A percentile compares a stretch with the other conserved stretches of the same genome.
Evolutionary conservation across 805 yeast genomes (phyloP).

Genomic region (Ogataea nakhonphanomensis): DNA sequence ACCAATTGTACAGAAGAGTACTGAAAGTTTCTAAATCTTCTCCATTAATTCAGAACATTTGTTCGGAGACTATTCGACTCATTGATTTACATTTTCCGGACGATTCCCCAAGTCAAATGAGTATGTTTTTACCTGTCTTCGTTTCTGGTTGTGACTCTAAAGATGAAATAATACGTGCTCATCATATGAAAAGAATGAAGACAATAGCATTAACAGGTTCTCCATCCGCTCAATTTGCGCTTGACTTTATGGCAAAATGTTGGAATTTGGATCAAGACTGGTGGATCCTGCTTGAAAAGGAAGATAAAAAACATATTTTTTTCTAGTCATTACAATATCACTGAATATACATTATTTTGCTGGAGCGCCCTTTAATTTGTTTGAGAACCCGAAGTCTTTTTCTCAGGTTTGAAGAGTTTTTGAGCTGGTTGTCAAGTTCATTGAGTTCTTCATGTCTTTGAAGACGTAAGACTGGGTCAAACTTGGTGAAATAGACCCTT

Average conservation of each 20-base stretch:
- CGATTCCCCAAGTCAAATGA: constrained; percentile 49
- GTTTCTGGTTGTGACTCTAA: constrained; percentile 58
- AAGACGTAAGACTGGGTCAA: constrained; percentile 72
- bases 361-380: constrained; percentile 20
- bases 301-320: constrained; percentile 44
- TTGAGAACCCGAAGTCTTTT: constrained; percentile 63
- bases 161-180: constrained; percentile 34
- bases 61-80: constrained; percentile 37
- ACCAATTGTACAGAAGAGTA: constrained; percentile 57
- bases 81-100: constrained; percentile 40
- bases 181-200: constrained; percentile 39
- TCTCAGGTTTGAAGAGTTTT: constrained; percentile 65
- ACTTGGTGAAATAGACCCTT: constrained; percentile 40
- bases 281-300: constrained; percentile 42
- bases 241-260: constrained; percentile 44
- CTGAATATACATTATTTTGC: constrained; percentile 24
- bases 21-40: constrained; percentile 45
- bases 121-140: constrained; percentile 53
- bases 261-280: constrained; percentile 55
- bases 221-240: constrained; percentile 27
- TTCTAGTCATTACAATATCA: constrained; percentile 31
- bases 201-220: constrained; percentile 43
- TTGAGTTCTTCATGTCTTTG: constrained; percentile 75
- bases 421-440: constrained; percentile 61
- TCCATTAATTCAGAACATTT: constrained; percentile 45